Base-by-base conservation (phyloP, 2,329 filamentous ascomycete species). In the Paracorniculantispora psalliotae region DNA sequence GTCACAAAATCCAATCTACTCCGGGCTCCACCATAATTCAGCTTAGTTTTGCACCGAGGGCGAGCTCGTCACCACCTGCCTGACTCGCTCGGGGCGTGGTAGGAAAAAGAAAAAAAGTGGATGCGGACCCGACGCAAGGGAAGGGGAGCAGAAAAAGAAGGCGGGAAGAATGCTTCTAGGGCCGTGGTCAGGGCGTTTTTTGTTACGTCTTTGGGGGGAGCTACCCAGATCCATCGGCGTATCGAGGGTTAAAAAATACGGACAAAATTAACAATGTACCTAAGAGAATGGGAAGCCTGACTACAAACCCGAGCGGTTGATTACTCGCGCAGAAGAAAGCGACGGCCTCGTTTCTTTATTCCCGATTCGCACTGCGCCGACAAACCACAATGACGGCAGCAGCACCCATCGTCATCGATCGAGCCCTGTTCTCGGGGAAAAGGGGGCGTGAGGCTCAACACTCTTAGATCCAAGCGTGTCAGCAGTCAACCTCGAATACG, bases 81-180 rank as follows among this genome's bases (percentile, higher is more conserved):
- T 46, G 43, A 46, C 43, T 46, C 43, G 43, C 43, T 26, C 4
- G 43, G 21, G 12, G 43, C 13, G 43, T 9, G 28, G 12, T 15
- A 13, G 12, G 10, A 15, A 37, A 15, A 37, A 12, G 17, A 37
- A 12, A 37, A 49, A 50, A 50, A 37, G 48, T 50, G 28, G 48
- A 25, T 13, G 19, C 9, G 4, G 10, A 12, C 17, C 33, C 12
- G 21, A 8, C 17, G 4, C 33, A 52, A 52, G 35, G 49, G 35
- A 39, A 30, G 8, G n/a, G n/a, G 41, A n/a, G 23, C n/a, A 41
- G 15, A n/a, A 44, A 44, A 33, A 44, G 37, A 54, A 30, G 17
- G 25, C n/a, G n/a, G 26, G 26, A 33, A 44, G 51, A 54, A 43
- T 17, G 37, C n/a, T 54, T 54, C 39, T 54, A 44, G 51, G 39